Base-by-base conservation (phyloP, 1,284 basidiomycete species). In the Cutaneotrichosporon cavernicola region DNA sequence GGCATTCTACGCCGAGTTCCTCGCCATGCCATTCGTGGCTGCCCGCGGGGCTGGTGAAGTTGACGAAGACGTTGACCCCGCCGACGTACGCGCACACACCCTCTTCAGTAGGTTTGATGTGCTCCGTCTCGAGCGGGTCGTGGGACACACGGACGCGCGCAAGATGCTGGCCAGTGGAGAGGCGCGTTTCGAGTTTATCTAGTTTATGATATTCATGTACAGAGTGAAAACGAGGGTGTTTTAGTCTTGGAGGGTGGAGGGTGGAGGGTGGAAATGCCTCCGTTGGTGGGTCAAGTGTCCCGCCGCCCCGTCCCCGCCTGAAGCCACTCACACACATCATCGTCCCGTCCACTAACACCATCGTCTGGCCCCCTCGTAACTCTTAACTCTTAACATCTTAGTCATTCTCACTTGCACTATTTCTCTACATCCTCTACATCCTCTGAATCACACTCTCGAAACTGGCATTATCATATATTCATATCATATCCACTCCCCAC, bases 61-160 rank as follows among this genome's bases (percentile, higher is more conserved):
- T 5, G 63, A 65, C 43, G 62, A 53, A 14, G 78, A 77, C 21
- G 74, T 82, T 46, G 90, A 95, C 52, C 81, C 87, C 16, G 84
- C 84, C 5, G 93, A 95, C 76, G 84, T 96, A 32, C 87, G 86
- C n/a, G 88, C 87, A 70, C 84, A 85, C 22, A 86, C 91, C 6
- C 76, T 94, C 65, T 97, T 90, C 79, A 91, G 88, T 62, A 90
- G 89, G 81, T 97, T 91, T 76, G 97, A 99, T 77, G 86, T 87
- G 82, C 86, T 98, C 76, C 84, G 85, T 72, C 73, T 99, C 69
- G 93, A 97, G 82, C 84, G 93, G 68, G 89, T 97, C 40, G 85
- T 85, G 0, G 86, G 86, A 0, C 81, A 74, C 10, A 73, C 72
- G 38, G 79, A 81, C 70, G 80, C 80, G 13, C 71, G 73, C 58